Evolutionary conservation across 73 alveolate genomes (phyloP), one percentile per base, ranked within the genome.

Genomic region (Paramecium pentaurelia): DNA sequence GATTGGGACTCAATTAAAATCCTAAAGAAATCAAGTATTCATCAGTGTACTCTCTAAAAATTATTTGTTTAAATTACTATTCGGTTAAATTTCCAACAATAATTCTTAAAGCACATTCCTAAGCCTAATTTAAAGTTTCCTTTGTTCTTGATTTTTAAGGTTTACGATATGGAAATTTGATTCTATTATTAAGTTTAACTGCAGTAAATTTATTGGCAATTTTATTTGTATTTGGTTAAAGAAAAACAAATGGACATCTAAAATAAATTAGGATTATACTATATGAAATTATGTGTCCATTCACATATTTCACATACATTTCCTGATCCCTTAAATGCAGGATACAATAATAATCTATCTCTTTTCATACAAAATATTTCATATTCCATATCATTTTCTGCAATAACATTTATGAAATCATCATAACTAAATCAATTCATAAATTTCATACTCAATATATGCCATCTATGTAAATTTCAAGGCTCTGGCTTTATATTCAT

Each of bases 221-320:
- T 80, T 80, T 80, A 80, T 80, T 80, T 0, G 22, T 80, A 80
- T 80, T 80, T 3, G 91, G 91, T 80, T 80, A 27, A 2, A 80
- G 16, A 80, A 80, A 80, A 25, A 80, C 75, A 9, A 80, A 80
- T 11, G 91, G 91, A 45, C 91, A 80, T 20, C 91, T 80, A 45
- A 38, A 7, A 25, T 54, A 2, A 22, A 16, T n/a, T 6, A 75
- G 6, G 18, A 1, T 28, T 0, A 11, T 80, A 80, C 91, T 40
- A 80, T 25, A 45, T 80, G 14, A 80, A 80, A 20, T 44, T 49
- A 80, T 80, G 91, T 0, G 91, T 80, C 91, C 91, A 80, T 80
- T 80, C 58, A 18, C 91, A 80, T 4, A 80, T 44, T 49, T 80
- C 91, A 80, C 91, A 80, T 14, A 80, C 91, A 25, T 42, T 44